Conservation (phyloP, 2,329 filamentous ascomycete species). For the Geosmithia morbida region DNA sequence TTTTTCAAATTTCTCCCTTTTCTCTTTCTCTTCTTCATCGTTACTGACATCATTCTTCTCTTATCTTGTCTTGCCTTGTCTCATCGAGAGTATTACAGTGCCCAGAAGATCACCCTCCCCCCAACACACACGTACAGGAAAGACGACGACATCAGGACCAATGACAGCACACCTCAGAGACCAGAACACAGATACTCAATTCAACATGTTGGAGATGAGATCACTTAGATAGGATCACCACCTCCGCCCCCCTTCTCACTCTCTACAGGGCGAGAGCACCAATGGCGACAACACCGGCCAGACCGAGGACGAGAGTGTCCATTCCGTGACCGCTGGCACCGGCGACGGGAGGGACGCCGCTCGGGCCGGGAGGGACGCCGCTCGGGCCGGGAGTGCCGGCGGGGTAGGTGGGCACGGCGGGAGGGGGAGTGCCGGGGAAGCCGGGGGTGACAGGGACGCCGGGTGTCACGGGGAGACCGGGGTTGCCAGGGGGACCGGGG, state of each 20-base stretch:
- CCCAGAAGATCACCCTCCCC: no score
- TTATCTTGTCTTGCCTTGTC: no score
- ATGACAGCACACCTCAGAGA: no score
- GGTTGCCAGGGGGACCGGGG: constrained; percentile 1
- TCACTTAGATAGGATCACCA: no score
- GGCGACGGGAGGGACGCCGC: constrained; percentile 1
- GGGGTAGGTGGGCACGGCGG: not conserved
- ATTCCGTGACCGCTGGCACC: constrained; percentile 1
- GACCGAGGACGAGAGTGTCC: constrained; percentile 1
- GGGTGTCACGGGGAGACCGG: not conserved
- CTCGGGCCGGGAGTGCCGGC: not conserved
- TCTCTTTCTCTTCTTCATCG: no score
- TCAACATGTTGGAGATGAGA: no score
- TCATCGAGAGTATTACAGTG: no score
- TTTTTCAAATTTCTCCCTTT: not conserved
- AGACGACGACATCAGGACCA: no score
- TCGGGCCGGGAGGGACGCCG: not conserved
- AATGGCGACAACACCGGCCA: constrained; percentile 2
- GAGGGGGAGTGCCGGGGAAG: not conserved
- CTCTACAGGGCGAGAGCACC: constrained; percentile 5
- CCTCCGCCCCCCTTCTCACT: no score
- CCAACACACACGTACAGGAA: no score
- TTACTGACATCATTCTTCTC: no score
- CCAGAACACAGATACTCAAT: no score
- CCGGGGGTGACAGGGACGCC: not conserved